phyloP scores from a whole-genome alignment of 345 rosid species.

The Gossypium anomalum region DNA sequence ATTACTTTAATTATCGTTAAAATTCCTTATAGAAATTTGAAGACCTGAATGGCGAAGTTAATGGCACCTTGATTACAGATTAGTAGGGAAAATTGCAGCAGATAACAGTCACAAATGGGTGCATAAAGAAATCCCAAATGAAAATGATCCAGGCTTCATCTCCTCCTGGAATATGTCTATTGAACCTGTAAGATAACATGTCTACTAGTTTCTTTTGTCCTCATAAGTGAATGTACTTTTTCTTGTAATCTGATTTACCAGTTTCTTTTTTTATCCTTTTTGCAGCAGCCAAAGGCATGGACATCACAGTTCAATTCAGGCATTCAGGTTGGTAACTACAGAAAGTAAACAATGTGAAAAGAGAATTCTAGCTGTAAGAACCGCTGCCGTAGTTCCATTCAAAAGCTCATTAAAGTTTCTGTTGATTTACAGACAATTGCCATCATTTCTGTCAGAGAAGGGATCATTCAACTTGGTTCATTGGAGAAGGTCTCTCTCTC shows the following conservation, averaged over 20 bases:
- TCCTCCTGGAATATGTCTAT: conserved; percentile 49
- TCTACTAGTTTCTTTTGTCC: not conserved
- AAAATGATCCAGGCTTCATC: conserved; percentile 37
- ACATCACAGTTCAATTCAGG: conserved; percentile 63
- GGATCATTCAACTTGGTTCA: conserved; percentile 69
- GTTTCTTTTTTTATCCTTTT: conserved; percentile 5
- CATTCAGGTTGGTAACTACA: conserved; percentile 46
- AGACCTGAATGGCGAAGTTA: not conserved
- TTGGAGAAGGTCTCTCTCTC: conserved; percentile 44
- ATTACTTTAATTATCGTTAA: not conserved
- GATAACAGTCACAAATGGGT: conserved; percentile 76
- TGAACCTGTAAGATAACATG: conserved; percentile 52
- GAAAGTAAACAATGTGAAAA: not conserved
- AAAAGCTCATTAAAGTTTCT: conserved; percentile 5
- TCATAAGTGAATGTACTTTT: conserved; percentile 2
- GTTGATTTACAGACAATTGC: conserved; percentile 57
- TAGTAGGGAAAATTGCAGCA: conserved; percentile 73
- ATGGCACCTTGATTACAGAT: conserved; percentile 33
- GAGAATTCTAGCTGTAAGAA: not conserved
- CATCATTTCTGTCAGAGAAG: conserved; percentile 66
- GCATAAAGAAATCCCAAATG: conserved; percentile 39
- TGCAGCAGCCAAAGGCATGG: conserved; percentile 73
- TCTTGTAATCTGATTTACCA: not conserved
- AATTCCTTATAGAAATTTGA: not conserved
- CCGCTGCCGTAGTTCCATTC: not conserved